Conservation (phyloP, 192 early-diverging fungal genomes). For the Podila epicladia region DNA sequence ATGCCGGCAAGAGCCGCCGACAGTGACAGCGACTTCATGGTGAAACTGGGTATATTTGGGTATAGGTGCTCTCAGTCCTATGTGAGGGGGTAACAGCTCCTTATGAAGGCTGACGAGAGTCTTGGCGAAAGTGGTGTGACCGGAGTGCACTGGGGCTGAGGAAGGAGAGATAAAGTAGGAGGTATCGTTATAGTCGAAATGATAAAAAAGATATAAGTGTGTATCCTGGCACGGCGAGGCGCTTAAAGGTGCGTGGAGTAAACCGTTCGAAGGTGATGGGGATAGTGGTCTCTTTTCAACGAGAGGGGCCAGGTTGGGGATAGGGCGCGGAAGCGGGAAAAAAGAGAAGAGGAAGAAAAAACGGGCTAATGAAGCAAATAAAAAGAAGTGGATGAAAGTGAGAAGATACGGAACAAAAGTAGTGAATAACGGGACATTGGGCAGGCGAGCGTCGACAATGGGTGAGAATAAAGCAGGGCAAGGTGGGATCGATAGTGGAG, state of each 20-base stretch:
- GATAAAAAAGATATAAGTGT: neutral
- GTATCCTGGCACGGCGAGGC: neutral
- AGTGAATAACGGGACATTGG: neutral
- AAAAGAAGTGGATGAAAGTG: neutral
- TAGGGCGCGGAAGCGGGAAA: neutral
- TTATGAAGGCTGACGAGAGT: neutral
- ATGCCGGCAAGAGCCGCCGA: slow-evolving; percentile 13
- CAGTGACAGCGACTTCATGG: slow-evolving; percentile 6
- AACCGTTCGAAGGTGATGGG: no score
- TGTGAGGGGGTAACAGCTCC: neutral
- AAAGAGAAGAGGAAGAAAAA: neutral
- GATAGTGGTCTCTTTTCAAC: no score
- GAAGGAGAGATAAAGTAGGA: neutral
- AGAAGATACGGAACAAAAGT: neutral
- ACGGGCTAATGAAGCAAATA: neutral
- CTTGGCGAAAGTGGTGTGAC: neutral
- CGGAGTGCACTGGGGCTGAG: neutral
- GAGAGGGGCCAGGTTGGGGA: neutral
- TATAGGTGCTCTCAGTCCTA: neutral
- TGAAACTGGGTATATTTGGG: neutral
- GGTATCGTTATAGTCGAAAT: neutral
- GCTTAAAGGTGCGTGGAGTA: neutral
- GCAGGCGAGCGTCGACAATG: neutral
- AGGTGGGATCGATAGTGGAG: neutral
- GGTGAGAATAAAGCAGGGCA: neutral